Evolutionary conservation across 1,284 basidiomycete species (phyloP), one percentile per base, ranked within the genome.

Genomic region (Ceratobasidium sp.): DNA sequence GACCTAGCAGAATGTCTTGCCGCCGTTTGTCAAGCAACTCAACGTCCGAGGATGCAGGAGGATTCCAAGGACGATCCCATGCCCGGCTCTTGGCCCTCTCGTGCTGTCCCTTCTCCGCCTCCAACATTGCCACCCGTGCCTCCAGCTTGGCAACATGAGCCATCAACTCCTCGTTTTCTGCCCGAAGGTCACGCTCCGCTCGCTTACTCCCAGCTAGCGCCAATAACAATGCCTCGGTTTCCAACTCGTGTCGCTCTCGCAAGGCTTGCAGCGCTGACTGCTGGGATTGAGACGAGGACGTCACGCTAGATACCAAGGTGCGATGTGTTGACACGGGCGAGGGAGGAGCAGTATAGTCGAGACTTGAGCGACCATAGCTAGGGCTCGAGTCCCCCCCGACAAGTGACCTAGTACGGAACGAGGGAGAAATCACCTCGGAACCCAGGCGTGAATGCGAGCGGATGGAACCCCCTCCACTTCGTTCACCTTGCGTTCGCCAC

Each of bases 141-240:
- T 74, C 72, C 54, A 75, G 40, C n/a, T 67, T 50, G 40, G 15
- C 45, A n/a, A 74, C 68, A 31, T 75, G 75, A 29, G 84, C 87
- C 67, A 83, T 84, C 78, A 91, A 77, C 74, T 93, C 90, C 72
- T 91, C 88, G 69, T 90, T 90, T 72, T 89, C 84, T 29, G 85
- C 84, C 32, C 80, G 79, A 56, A 92, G 74, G 68, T 79, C 81
- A 43, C 79, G 77, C 71, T 87, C 87, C 15, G 80, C 77, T 32
- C 80, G 77, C 38, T 77, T 79, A 22, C 65, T 54, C 22, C 55
- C 64, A 5, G 64, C 56, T 47, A 90, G 75, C 25, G 79, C 77
- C 2, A 79, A 78, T 71, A 77, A 54, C 6, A 77, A 49, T 29
- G 74, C 74, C 45, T 77, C 75, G 6, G 73, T 72, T 60, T 77